A percentile compares a stretch with the other conserved stretches of the same genome.
phyloP scores from a whole-genome alignment of 345 rosid genomes.

The Euphorbia pulcherrima region DNA sequence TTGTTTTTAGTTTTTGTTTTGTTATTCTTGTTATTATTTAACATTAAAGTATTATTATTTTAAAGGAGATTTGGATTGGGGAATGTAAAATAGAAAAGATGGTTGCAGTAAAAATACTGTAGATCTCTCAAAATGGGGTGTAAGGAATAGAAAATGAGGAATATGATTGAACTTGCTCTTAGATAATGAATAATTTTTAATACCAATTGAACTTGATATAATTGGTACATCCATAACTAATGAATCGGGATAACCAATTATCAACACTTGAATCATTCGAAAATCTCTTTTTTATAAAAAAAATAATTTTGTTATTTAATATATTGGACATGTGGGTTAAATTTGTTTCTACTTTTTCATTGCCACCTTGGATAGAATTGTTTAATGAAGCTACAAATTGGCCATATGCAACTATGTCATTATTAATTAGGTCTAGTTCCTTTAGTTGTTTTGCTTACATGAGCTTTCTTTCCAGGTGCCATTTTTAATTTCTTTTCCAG shows the following conservation, averaged over 20 bases:
- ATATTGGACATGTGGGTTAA: background rate
- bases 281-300: background rate
- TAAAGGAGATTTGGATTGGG: too few relatives aligned
- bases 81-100: too few relatives aligned
- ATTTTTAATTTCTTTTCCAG: background rate
- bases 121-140: too few relatives aligned
- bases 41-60: too few relatives aligned
- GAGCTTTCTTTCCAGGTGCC: background rate
- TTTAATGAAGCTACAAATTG: constrained; percentile 4
- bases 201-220: too few relatives aligned
- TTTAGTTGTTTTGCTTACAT: background rate
- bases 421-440: background rate
- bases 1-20: too few relatives aligned
- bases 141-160: too few relatives aligned
- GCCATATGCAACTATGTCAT: constrained; percentile 4
- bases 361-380: background rate
- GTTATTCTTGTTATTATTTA: too few relatives aligned
- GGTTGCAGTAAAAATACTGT: too few relatives aligned
- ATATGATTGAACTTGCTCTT: background rate
- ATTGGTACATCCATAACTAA: too few relatives aligned
- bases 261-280: too few relatives aligned
- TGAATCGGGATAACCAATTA: too few relatives aligned
- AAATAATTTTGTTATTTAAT: background rate
- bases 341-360: background rate
- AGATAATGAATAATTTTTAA: background rate